Evolutionary conservation across 164 flowering plant species (phyloP).

Genomic region (Liquidambar formosana): DNA sequence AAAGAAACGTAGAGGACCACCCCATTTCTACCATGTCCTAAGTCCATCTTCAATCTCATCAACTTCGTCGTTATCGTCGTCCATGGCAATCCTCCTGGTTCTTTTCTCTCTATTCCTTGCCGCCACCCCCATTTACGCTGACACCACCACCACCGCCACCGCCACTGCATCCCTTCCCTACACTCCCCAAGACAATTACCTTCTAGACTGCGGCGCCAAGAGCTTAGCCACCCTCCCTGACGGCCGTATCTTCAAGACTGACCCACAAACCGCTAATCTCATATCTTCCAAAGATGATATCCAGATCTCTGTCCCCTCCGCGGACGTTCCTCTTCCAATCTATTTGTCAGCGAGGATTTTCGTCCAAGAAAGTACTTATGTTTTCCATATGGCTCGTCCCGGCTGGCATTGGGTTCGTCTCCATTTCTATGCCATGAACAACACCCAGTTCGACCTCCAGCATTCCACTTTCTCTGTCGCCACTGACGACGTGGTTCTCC

Average conservation of each 20-base stretch:
- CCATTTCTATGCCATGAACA: conserved; percentile 55
- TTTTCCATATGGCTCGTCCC: conserved; percentile 41
- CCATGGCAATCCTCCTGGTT: conserved; percentile 46
- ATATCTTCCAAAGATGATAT: conserved; percentile 37
- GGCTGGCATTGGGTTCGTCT: conserved; percentile 88
- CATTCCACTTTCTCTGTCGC: conserved; percentile 46
- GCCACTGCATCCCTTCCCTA: conserved; percentile 27
- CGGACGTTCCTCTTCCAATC: conserved; percentile 32
- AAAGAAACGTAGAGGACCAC: conserved; percentile 22
- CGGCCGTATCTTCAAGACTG: conserved; percentile 51
- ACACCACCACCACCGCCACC: background rate
- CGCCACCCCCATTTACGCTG: too few relatives aligned
- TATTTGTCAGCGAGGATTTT: conserved; percentile 54
- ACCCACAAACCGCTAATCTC: conserved; percentile 31
- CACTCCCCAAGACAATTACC: conserved; percentile 49
- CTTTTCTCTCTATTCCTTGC: conserved; percentile 24
- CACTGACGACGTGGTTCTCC: conserved; percentile 44
- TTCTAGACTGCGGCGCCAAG: conserved; percentile 60
- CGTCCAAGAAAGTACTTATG: conserved; percentile 45
- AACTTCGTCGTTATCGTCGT: conserved; percentile 3
- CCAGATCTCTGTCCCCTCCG: conserved; percentile 28
- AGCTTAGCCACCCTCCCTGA: conserved; percentile 35
- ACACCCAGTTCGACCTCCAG: conserved; percentile 37
- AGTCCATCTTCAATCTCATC: conserved; percentile 11
- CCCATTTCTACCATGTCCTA: too few relatives aligned